Conservation (phyloP, 73 alveolate species). For the Paramecium bursaria region DNA sequence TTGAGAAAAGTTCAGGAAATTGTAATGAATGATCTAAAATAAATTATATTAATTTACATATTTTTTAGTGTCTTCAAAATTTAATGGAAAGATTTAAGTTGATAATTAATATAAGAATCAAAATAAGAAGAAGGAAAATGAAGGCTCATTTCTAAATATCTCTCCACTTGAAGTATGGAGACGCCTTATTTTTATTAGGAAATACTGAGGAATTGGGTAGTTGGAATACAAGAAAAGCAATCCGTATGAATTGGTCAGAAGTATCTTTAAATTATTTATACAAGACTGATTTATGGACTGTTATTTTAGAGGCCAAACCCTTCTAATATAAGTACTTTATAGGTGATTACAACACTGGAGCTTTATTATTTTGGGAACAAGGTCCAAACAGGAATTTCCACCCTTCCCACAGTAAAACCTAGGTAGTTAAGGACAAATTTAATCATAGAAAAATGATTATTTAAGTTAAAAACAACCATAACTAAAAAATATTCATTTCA, state of each 20-base stretch:
- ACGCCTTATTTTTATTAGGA: background rate
- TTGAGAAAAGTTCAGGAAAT: too few relatives aligned
- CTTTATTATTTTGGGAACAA: slow-evolving; percentile 2
- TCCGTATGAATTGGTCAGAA: background rate
- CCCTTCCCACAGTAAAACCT: too few relatives aligned
- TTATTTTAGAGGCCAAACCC: background rate
- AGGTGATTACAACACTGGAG: background rate
- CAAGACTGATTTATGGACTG: slow-evolving; percentile 17
- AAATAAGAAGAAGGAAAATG: too few relatives aligned
- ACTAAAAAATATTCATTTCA: background rate
- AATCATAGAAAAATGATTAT: slow-evolving; percentile 31
- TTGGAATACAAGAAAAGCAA: background rate
- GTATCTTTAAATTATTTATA: too few relatives aligned
- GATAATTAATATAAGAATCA: too few relatives aligned
- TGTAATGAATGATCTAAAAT: too few relatives aligned
- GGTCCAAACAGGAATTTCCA: slow-evolving; percentile 55
- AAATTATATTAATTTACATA: too few relatives aligned
- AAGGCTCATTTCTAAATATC: too few relatives aligned
- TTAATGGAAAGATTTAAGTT: too few relatives aligned
- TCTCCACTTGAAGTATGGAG: too few relatives aligned
- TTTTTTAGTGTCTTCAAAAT: too few relatives aligned
- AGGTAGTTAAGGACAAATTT: background rate
- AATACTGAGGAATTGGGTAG: background rate
- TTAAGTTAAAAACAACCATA: background rate
- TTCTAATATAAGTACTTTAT: slow-evolving; percentile 25